A percentile compares a stretch with the other conserved stretches of the same genome.
Evolutionary conservation across 2,329 filamentous ascomycete genomes (phyloP).

Genomic region (Shiraia sp.): DNA sequence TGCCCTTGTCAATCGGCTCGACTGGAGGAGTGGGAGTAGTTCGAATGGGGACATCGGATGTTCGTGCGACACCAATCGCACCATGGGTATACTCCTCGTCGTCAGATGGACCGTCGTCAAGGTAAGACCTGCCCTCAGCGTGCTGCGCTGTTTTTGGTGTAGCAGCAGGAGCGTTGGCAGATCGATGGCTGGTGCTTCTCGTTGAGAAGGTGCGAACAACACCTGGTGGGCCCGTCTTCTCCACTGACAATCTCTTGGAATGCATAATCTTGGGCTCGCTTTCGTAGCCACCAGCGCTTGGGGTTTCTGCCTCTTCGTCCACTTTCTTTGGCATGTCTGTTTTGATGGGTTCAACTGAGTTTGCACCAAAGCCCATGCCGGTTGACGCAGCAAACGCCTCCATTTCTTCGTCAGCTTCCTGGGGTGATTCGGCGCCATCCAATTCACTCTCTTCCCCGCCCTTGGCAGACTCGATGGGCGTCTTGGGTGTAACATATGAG

Average conservation of each 20-base stretch:
- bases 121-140: constrained; percentile 30
- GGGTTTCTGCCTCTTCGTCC: constrained; percentile 22
- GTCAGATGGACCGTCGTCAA: constrained; percentile 31
- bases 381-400: constrained; percentile 39
- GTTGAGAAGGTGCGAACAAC: constrained; percentile 41
- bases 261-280: constrained; percentile 35
- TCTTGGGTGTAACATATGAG: constrained; percentile 26
- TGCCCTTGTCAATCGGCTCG: constrained; percentile 22
- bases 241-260: constrained; percentile 43
- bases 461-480: constrained; percentile 15
- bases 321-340: constrained; percentile 12
- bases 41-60: constrained; percentile 45
- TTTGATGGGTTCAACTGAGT: constrained; percentile 19
- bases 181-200: constrained; percentile 32
- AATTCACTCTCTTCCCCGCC: background rate
- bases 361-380: constrained; percentile 33
- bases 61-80: constrained; percentile 49
- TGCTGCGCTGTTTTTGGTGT: constrained; percentile 17
- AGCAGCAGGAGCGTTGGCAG: constrained; percentile 21
- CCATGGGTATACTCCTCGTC: constrained; percentile 27
- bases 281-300: constrained; percentile 24
- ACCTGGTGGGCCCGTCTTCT: constrained; percentile 35
- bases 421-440: constrained; percentile 6
- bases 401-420: constrained; percentile 31
- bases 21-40: constrained; percentile 31